phyloP scores from a whole-genome alignment of 106 monocot genomes.

The Platanthera zijinensis region DNA sequence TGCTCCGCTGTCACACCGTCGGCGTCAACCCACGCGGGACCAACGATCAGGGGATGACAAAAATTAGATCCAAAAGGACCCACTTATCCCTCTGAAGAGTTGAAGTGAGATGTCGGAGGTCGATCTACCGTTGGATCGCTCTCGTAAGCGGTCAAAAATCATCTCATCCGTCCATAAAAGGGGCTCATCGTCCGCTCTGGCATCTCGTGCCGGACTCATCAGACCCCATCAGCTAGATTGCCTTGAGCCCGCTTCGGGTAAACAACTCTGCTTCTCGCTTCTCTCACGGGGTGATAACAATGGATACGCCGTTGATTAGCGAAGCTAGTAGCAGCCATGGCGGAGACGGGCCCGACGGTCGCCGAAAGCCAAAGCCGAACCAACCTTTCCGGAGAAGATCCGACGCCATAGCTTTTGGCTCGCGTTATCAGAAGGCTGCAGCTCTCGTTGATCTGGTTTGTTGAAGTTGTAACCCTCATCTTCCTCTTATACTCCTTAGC shows the following conservation, averaged over 20 bases:
- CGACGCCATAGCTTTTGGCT: constrained; percentile 80
- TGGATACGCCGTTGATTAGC: constrained; percentile 37
- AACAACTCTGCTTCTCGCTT: not conserved
- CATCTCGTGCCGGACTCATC: too few species aligned
- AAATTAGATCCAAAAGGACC: too few species aligned
- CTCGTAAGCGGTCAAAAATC: too few species aligned
- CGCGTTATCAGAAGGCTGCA: constrained; percentile 81
- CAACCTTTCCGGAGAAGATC: constrained; percentile 25
- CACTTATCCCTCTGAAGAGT: too few species aligned
- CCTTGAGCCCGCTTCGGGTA: not conserved
- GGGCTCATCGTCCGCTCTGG: too few species aligned
- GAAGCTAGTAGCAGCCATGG: constrained; percentile 24
- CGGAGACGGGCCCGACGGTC: constrained; percentile 6
- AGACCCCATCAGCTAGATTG: too few species aligned
- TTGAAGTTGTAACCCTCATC: not conserved
- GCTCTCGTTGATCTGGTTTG: constrained; percentile 89
- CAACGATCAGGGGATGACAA: too few species aligned
- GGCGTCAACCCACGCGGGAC: too few species aligned
- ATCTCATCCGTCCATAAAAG: too few species aligned
- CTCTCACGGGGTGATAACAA: not conserved
- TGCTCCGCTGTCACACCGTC: too few species aligned
- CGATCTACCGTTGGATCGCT: too few species aligned
- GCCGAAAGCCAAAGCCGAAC: constrained; percentile 4
- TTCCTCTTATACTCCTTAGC: not conserved
- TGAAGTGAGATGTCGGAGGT: too few species aligned